A percentile compares a stretch with the other conserved stretches of the same genome.
phyloP scores from a whole-genome alignment of 2,329 filamentous ascomycete species.

The Ophiocordyceps sinensis region DNA sequence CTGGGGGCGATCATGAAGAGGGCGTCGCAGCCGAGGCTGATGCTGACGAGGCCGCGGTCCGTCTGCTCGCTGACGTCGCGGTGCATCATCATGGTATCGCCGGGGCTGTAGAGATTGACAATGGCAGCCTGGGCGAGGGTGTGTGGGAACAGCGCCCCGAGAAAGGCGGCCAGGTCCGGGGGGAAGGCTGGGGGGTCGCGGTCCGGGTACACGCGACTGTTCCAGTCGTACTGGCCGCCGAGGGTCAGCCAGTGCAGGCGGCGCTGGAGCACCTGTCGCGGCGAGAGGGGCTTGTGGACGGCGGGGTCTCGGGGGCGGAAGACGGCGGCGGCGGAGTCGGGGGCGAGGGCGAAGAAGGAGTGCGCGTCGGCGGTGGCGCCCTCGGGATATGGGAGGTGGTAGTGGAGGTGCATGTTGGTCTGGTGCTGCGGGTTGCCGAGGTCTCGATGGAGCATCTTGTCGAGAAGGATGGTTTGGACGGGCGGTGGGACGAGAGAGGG shows the following conservation, averaged over 20 bases:
- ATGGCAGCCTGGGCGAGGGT: slow-evolving; percentile 81
- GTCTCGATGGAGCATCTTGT: slow-evolving; percentile 62
- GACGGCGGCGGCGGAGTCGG: slow-evolving; percentile 31
- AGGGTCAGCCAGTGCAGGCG: slow-evolving; percentile 90
- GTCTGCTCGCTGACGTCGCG: slow-evolving; percentile 84
- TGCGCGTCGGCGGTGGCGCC: slow-evolving; percentile 28
- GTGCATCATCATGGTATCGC: slow-evolving; percentile 84
- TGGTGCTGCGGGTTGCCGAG: slow-evolving; percentile 59
- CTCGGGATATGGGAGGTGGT: slow-evolving; percentile 47
- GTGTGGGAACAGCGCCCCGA: slow-evolving; percentile 58
- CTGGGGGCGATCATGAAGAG: slow-evolving; percentile 72
- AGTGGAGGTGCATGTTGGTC: slow-evolving; percentile 84
- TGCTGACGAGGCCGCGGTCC: slow-evolving; percentile 62
- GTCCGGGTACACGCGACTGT: slow-evolving; percentile 63
- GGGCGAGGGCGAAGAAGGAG: slow-evolving; percentile 41
- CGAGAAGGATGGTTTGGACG: slow-evolving; percentile 57
- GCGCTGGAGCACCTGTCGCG: slow-evolving; percentile 57
- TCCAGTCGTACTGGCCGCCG: slow-evolving; percentile 96
- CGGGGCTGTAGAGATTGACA: slow-evolving; percentile 81
- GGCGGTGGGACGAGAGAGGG: slow-evolving; percentile 57
- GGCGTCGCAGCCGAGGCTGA: slow-evolving; percentile 82
- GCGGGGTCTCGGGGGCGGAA: slow-evolving; percentile 54
- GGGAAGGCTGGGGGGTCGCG: slow-evolving; percentile 60
- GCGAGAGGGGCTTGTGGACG: slow-evolving; percentile 60
- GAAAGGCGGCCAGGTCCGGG: slow-evolving; percentile 50